These are phyloP conservation scores for Phycomyces nitens DNA, from an alignment of 192 early-diverging fungal genomes.

Conservation along the genomic window DNA sequence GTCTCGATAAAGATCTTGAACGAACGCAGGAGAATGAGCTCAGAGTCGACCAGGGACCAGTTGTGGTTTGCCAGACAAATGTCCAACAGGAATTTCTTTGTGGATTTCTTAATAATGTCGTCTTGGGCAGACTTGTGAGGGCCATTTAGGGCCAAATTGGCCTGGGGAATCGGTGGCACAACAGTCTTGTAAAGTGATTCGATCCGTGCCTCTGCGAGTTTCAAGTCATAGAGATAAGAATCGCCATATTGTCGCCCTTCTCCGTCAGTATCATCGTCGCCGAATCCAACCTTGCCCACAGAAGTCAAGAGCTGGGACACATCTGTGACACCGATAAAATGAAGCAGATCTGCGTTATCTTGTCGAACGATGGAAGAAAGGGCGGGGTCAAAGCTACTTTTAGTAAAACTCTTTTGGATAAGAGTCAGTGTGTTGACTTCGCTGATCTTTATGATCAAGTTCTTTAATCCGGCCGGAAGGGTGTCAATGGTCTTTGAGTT, in stretches of 20 bases:
- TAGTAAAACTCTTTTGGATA: conserved; percentile 10
- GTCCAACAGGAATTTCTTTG: not conserved
- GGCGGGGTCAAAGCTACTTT: not conserved
- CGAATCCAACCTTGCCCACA: conserved; percentile 7
- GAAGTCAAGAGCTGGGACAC: not conserved
- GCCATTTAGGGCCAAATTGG: not conserved
- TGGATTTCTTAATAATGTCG: not conserved
- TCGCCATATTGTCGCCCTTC: conserved; percentile 33
- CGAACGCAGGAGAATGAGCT: conserved; percentile 30
- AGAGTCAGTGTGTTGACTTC: conserved; percentile 9
- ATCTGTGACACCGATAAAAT: not conserved
- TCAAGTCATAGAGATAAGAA: conserved; percentile 33
- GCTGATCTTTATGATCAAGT: conserved; percentile 19
- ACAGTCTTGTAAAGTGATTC: not conserved
- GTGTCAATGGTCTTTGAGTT: not conserved
- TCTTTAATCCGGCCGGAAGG: conserved; percentile 23
- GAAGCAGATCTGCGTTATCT: not conserved
- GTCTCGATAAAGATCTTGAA: conserved; percentile 33
- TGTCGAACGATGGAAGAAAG: not conserved
- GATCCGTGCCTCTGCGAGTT: conserved; percentile 12
- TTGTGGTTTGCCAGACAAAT: conserved; percentile 25
- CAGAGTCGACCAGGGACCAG: conserved; percentile 27
- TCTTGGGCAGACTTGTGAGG: not conserved
- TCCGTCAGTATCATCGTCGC: conserved; percentile 24
- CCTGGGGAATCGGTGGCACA: not conserved